Conservation (phyloP, 192 early-diverging fungal genomes). For the Helicostylum pulchrum region DNA sequence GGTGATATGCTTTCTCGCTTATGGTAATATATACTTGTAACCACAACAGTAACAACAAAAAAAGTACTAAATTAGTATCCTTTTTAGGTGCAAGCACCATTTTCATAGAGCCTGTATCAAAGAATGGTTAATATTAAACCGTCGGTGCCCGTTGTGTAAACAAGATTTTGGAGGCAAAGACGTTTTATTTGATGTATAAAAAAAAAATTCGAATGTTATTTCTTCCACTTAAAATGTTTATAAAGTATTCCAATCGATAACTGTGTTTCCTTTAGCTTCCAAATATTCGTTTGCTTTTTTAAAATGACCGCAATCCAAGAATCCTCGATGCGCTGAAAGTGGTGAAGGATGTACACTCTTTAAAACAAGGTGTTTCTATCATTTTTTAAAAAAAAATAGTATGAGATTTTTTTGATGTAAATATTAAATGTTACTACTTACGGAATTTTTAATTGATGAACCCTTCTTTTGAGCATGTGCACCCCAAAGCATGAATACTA, state of each 20-base stretch:
- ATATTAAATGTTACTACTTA: not conserved
- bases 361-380: slow-evolving; percentile 78
- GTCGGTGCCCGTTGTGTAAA: slow-evolving; percentile 75
- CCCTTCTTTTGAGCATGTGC: slow-evolving; percentile 86
- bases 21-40: slow-evolving; percentile 35
- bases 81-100: slow-evolving; percentile 60
- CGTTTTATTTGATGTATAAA: slow-evolving; percentile 5
- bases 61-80: not conserved
- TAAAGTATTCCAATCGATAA: slow-evolving; percentile 69
- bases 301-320: slow-evolving; percentile 85
- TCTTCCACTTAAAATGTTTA: too few species aligned
- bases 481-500: slow-evolving; percentile 97
- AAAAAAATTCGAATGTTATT: too few species aligned
- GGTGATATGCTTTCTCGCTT: slow-evolving; percentile 67
- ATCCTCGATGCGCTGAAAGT: slow-evolving; percentile 81
- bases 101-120: slow-evolving; percentile 82
- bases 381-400: not conserved
- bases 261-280: slow-evolving; percentile 44
- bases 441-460: slow-evolving; percentile 56
- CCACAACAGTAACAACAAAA: not conserved
- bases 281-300: slow-evolving; percentile 86
- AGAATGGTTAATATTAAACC: slow-evolving; percentile 76
- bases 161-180: slow-evolving; percentile 47
- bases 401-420: not conserved
- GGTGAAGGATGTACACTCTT: slow-evolving; percentile 89